phyloP scores from a whole-genome alignment of 1,284 basidiomycete species.

The Trametes versicolor region DNA sequence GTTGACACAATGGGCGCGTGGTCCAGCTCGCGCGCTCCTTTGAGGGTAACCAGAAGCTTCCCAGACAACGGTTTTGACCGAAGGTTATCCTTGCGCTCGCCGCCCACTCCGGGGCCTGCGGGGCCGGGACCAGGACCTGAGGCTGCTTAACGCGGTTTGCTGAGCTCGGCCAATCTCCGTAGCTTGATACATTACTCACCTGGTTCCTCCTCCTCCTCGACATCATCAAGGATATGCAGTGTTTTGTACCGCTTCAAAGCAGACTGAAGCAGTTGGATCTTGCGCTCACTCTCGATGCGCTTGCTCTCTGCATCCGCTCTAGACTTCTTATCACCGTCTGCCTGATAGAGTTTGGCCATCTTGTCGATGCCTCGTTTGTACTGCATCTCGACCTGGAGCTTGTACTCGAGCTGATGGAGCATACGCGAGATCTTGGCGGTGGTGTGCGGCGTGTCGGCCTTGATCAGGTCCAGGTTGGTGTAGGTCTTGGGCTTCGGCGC shows the following conservation, averaged over 20 bases:
- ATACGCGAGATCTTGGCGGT: slow-evolving; percentile 97
- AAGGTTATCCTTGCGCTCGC: slow-evolving; percentile 90
- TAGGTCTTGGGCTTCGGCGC: slow-evolving; percentile 67
- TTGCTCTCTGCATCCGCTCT: slow-evolving; percentile 94
- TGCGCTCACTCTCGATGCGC: slow-evolving; percentile 93
- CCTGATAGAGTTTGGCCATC: slow-evolving; percentile 95
- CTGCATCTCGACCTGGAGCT: slow-evolving; percentile 97
- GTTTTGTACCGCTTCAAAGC: slow-evolving; percentile 98
- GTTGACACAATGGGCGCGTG: slow-evolving; percentile 82
- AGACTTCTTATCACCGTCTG: slow-evolving; percentile 95
- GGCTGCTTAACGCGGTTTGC: neutral
- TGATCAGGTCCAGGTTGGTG: slow-evolving; percentile 91
- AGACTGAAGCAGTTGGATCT: slow-evolving; percentile 92
- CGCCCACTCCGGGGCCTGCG: slow-evolving; percentile 71
- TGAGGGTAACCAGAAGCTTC: slow-evolving; percentile 90
- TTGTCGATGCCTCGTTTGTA: slow-evolving; percentile 99
- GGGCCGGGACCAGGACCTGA: slow-evolving; percentile 25
- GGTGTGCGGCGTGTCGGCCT: slow-evolving; percentile 96
- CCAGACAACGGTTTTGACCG: slow-evolving; percentile 95
- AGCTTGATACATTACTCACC: slow-evolving; percentile 48
- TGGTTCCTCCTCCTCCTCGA: slow-evolving; percentile 75
- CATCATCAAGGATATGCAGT: slow-evolving; percentile 92
- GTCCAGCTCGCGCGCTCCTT: slow-evolving; percentile 93
- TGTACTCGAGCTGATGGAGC: slow-evolving; percentile 99
- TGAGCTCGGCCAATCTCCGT: slow-evolving; percentile 17